These are phyloP conservation scores for Jamesozyma piceae DNA, from an alignment of 805 yeast genomes.

Conservation along the genomic window DNA sequence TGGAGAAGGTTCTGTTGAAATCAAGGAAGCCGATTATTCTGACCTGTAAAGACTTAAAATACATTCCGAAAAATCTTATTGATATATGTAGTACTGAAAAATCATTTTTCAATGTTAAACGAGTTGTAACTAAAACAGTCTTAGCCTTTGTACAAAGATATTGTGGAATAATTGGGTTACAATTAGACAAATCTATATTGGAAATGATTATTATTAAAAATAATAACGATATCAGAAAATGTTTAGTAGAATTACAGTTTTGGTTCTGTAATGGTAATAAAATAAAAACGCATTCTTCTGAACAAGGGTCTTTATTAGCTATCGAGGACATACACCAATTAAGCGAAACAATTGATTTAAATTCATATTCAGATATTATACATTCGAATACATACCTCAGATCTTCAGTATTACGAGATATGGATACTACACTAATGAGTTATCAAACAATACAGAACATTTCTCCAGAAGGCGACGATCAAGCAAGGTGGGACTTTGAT, in stretches of 20 bases:
- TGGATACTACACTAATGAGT: conserved; percentile 18
- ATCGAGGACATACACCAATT: conserved; percentile 1
- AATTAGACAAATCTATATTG: conserved; percentile 28
- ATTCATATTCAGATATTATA: conserved; percentile 17
- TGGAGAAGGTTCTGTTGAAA: conserved; percentile 49
- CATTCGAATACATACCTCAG: conserved; percentile 7
- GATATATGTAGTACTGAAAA: conserved; percentile 38
- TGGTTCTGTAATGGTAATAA: conserved; percentile 6
- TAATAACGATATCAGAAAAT: conserved; percentile 39
- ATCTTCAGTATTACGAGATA: conserved; percentile 17
- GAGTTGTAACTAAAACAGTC: conserved; percentile 17
- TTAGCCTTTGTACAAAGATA: conserved; percentile 31
- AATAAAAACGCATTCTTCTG: not conserved
- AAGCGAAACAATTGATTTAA: conserved; percentile 11
- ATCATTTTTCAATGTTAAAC: conserved; percentile 31
- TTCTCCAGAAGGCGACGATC: conserved; percentile 14
- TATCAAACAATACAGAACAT: conserved; percentile 5
- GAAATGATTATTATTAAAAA: conserved; percentile 21
- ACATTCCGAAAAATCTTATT: conserved; percentile 41
- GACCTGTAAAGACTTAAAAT: conserved; percentile 45
- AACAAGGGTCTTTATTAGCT: not conserved
- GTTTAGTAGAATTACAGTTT: conserved; percentile 38
- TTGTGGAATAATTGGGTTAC: conserved; percentile 24
- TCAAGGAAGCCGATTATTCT: conserved; percentile 63
- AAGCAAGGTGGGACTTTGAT: conserved; percentile 15